Base-by-base conservation (phyloP, 2,329 filamentous ascomycete species). In the Orbilia brochopaga region DNA sequence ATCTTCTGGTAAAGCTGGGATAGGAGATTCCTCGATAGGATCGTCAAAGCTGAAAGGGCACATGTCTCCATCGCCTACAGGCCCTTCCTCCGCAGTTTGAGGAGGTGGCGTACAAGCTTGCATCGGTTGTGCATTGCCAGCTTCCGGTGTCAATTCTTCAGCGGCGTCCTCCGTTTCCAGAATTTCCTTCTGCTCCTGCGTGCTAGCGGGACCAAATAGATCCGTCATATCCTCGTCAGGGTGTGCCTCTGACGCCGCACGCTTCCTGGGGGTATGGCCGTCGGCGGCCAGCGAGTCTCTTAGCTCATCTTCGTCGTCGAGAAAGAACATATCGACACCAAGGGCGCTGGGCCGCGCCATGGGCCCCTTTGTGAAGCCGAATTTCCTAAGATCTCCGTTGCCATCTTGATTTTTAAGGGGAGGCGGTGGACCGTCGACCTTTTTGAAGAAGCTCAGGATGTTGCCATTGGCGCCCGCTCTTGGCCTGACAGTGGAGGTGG, bases 31-130 rank as follows among this genome's bases (percentile, higher is more conserved):
- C 24, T 65, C 67, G 32, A 61, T 24, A 7, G 67, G 60, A 23
- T 65, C 67, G 13, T 72, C 67, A 15, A 72, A 72, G 17, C 51
- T 72, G 51, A 72, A 72, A 17, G 67, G 67, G 21, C 67, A 72
- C 3, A 44, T 21, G 35, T 65, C 44, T 4, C 63, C 58, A 17
- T 54, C 17, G 10, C 8, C 50, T 15, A 23, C 19, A 0, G 23
- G 42, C 7, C 23, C 40, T 3, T 10, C 19, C 8, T 51, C 30
- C 27, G 40, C 23, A n/a, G 13, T 42, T 2, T 15, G 52, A 13
- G 67, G 60, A 11, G 67, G 60, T 27, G 60, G 67, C 5, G 67
- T 72, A 50, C 66, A 70, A 11, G 59, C 66, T 27, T 23, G 8
- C 24, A 44, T 23, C 1, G 54, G 54, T 8, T 52, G 60, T 11